Evolutionary conservation across 2,329 filamentous ascomycete genomes (phyloP).

Genomic region (Fusarium sp.): DNA sequence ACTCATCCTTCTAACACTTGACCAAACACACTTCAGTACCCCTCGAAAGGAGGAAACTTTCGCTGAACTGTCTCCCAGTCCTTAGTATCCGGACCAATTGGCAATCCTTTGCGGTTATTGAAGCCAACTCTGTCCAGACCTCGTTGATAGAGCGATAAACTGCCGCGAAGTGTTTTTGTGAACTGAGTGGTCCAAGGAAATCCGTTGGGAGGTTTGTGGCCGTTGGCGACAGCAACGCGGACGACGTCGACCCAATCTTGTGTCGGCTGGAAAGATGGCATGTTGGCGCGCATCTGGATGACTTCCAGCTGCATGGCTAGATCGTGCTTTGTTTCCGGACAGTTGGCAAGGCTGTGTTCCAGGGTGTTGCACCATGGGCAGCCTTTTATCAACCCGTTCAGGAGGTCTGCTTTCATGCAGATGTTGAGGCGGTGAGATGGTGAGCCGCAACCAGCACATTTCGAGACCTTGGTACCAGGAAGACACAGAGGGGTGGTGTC

Average conservation of each 20-base stretch:
- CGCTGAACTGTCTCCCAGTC: too few species aligned
- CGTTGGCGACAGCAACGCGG: accelerated
- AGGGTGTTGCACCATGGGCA: background rate
- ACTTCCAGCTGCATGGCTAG: accelerated
- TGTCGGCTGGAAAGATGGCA: accelerated
- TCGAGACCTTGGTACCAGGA: background rate
- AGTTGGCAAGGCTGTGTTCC: accelerated
- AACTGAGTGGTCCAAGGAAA: background rate
- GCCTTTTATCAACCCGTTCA: accelerated
- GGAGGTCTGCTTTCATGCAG: background rate
- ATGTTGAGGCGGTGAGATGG: background rate
- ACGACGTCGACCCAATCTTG: accelerated
- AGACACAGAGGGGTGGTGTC: background rate
- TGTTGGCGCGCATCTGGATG: background rate
- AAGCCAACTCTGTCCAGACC: accelerated
- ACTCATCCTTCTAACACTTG: too few species aligned
- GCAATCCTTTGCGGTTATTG: accelerated
- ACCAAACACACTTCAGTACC: too few species aligned
- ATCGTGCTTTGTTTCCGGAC: background rate
- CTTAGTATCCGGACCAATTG: background rate
- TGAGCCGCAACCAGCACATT: background rate
- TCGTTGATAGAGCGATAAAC: background rate
- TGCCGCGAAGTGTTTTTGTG: background rate
- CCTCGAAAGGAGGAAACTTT: too few species aligned
- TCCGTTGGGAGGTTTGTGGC: accelerated